phyloP scores from a whole-genome alignment of 306 rosid species.

The Gillenia trifoliata region DNA sequence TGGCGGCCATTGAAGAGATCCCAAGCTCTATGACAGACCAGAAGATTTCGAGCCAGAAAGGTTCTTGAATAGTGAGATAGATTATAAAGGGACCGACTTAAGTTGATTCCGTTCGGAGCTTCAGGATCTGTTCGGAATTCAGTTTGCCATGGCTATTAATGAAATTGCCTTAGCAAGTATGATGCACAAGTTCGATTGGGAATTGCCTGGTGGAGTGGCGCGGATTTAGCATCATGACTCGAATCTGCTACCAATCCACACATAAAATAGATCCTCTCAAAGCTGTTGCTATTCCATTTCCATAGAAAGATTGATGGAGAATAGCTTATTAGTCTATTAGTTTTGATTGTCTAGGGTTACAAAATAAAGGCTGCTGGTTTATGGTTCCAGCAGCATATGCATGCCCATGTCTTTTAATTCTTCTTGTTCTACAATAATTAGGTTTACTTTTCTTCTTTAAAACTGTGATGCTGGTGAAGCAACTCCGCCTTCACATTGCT shows the following conservation, averaged over 20 bases:
- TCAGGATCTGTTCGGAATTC: slow-evolving; percentile 24
- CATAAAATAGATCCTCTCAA: no score
- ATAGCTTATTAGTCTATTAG: no score
- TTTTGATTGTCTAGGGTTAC: not conserved
- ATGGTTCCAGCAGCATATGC: no score
- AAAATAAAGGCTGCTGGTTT: no score
- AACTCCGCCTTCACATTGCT: no score
- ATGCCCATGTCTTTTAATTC: not conserved
- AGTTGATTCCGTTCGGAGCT: slow-evolving; percentile 39
- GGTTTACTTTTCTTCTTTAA: no score
- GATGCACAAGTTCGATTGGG: no score
- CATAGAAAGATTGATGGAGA: no score
- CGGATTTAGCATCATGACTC: not conserved
- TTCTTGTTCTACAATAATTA: no score
- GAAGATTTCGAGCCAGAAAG: not conserved
- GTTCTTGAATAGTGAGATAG: slow-evolving; percentile 9
- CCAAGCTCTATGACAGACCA: not conserved
- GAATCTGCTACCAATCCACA: not conserved
- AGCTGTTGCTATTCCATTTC: no score
- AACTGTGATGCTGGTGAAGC: no score
- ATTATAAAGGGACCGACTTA: slow-evolving; percentile 31
- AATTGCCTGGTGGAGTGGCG: no score
- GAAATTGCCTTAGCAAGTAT: not conserved
- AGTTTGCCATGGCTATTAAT: not conserved
- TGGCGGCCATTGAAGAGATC: slow-evolving; percentile 30